phyloP scores from a whole-genome alignment of 257 asterid species.

The Solanum piurae region DNA sequence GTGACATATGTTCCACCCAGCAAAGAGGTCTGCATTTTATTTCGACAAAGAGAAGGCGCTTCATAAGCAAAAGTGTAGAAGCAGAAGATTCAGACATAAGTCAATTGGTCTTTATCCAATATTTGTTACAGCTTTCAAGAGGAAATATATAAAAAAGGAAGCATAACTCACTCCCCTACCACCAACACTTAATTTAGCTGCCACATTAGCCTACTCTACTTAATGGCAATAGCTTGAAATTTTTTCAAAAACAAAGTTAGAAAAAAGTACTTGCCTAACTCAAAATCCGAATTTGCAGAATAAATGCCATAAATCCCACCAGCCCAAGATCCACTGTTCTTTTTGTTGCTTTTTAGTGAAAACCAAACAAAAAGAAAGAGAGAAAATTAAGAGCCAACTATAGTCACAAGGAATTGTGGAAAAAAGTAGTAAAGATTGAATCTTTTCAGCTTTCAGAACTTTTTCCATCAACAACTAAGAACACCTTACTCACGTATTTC shows the following conservation, averaged over 20 bases:
- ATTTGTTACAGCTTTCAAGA: not conserved
- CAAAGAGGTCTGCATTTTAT: conserved; percentile 54
- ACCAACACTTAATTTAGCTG: not conserved
- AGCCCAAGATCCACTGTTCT: not conserved
- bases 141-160: not conserved
- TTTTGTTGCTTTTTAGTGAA: not conserved
- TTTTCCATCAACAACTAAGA: not conserved
- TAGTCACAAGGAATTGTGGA: not conserved
- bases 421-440: not conserved
- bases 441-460: not conserved
- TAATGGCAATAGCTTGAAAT: not conserved
- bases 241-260: not conserved
- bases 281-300: not conserved
- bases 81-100: not conserved
- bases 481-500: not conserved
- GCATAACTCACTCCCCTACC: not conserved
- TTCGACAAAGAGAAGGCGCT: not conserved
- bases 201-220: not conserved
- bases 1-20: conserved; percentile 84
- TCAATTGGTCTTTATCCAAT: not conserved
- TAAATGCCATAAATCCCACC: not conserved
- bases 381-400: not conserved
- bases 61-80: not conserved
- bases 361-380: not conserved
- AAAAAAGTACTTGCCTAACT: not conserved